These are phyloP conservation scores for Dictyostelium purpureum DNA, from an alignment of 78 protist genomes.

Conservation along the genomic window DNA sequence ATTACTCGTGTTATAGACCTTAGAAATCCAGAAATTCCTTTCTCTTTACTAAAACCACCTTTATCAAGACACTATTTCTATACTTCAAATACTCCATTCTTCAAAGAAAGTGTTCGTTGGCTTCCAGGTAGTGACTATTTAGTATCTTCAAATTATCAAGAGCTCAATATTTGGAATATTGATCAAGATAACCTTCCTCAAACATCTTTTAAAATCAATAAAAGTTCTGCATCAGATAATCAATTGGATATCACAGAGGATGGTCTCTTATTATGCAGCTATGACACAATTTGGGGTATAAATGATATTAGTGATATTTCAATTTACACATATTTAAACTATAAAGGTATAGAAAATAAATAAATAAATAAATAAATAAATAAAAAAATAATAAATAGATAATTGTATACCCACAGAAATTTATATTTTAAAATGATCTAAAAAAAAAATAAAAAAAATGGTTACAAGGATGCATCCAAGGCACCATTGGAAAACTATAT, in stretches of 20 bases:
- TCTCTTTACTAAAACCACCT: neutral
- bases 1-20: neutral
- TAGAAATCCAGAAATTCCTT: neutral
- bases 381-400: too few relatives aligned
- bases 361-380: too few relatives aligned
- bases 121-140: neutral
- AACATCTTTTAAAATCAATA: too few relatives aligned
- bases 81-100: neutral
- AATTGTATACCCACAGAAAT: too few relatives aligned
- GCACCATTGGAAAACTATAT: too few relatives aligned
- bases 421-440: too few relatives aligned
- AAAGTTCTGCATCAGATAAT: neutral
- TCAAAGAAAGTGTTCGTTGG: neutral
- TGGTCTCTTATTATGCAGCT: neutral
- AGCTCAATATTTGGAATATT: conserved; percentile 1
- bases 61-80: neutral
- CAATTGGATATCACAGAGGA: conserved; percentile 13
- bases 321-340: neutral
- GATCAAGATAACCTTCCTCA: neutral
- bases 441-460: too few relatives aligned
- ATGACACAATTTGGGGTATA: neutral
- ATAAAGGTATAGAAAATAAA: too few relatives aligned
- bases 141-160: neutral
- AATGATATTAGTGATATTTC: conserved; percentile 19
- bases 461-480: too few relatives aligned